A percentile compares a stretch with the other conserved stretches of the same genome.
Evolutionary conservation across 1,284 basidiomycete genomes (phyloP).

Genomic region (Papiliotrema flavescens): DNA sequence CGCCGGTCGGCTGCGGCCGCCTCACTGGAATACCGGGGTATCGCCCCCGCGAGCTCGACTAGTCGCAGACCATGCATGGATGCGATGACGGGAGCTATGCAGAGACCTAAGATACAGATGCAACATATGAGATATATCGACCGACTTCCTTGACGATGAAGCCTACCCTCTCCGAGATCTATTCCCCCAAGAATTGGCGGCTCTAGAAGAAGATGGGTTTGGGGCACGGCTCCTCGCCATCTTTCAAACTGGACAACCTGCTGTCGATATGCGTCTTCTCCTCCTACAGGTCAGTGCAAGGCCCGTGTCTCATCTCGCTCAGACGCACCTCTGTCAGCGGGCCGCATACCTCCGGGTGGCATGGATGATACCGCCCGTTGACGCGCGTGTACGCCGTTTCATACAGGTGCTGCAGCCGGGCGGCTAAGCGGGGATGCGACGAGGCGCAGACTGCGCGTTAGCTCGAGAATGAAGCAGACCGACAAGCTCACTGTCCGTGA

Average conservation of each 20-base stretch:
- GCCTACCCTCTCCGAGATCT: no score
- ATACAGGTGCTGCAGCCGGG: conserved; percentile 41
- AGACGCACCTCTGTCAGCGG: conserved; percentile 36
- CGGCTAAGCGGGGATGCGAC: conserved; percentile 40
- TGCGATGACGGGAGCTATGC: no score
- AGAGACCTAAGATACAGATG: no score
- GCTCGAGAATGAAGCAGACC: not conserved
- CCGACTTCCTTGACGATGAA: no score
- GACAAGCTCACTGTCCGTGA: conserved; percentile 42
- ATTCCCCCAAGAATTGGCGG: no score
- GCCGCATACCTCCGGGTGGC: conserved; percentile 41
- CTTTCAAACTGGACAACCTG: conserved; percentile 26
- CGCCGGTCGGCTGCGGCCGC: not conserved
- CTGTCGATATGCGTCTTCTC: conserved; percentile 41
- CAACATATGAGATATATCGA: no score
- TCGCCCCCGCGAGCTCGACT: no score
- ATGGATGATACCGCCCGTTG: conserved; percentile 41
- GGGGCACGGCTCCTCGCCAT: conserved; percentile 34
- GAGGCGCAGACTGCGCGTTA: conserved; percentile 32
- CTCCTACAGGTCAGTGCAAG: conserved; percentile 17
- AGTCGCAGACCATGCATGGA: no score
- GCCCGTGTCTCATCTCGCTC: no score
- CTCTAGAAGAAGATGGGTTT: conserved; percentile 43
- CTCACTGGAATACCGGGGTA: no score
- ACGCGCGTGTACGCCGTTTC: conserved; percentile 43